Evolutionary conservation across 176 grass and related monocot species (phyloP), one percentile per base, ranked within the genome.

Genomic region (Rhynchospora breviuscula): DNA sequence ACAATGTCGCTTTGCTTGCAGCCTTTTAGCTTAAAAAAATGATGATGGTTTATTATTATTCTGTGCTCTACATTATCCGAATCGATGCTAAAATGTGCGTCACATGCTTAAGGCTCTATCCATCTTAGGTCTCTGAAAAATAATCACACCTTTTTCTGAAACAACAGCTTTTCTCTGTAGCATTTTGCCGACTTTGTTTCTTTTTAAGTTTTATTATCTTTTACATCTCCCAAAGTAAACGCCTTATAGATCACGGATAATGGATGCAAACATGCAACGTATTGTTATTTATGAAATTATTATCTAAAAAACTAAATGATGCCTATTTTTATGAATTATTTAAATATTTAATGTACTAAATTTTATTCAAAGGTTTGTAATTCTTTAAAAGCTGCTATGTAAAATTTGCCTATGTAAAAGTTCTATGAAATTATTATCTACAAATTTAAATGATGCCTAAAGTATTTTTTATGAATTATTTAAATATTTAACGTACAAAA

Each of bases 61-160:
- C 59, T 80, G 74, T 81, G 12, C 63, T 75, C 63, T 72, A 53
- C 85, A 77, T 46, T 29, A 47, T 60, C 33, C 9, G 47, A 51
- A 29, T 87, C 49, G 68, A 74, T 83, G 18, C n/a, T 83, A 53
- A 84, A 59, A 26, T 78, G 65, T 35, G 64, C 63, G 69, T 35
- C 21, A 62, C 84, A 45, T 10, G 84, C 77, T 49, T 22, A 59
- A 60, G 29, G 51, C 23, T 70, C 44, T 73, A 60, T 64, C 3
- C 1, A n/a, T 79, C 10, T 40, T 54, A 57, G 21, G 57, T 40
- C 13, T 63, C 18, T 29, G 9, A 40, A 67, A 40, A 67, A 4
- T 40, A 43, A 66, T 5, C 29, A 67, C 17, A 67, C 29, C 23
- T 67, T 67, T 67, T 67, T 11, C 21, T 70, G 35, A 44, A 10